Conservation (phyloP, 2,329 filamentous ascomycete species). For the Clathrospora elynae region DNA sequence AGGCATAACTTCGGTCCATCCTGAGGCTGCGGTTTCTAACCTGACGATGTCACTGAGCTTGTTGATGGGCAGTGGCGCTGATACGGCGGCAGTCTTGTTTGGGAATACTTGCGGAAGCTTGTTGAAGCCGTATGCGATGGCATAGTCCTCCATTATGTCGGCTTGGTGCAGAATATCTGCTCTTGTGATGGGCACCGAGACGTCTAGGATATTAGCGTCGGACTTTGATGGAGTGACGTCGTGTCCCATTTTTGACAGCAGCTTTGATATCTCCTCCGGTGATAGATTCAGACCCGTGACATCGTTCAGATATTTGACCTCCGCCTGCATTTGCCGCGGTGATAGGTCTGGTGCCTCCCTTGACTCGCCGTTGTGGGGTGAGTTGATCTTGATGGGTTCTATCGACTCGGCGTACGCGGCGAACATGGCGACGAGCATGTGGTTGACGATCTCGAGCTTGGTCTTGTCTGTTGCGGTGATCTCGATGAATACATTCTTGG, state of each 20-base stretch:
- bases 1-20: slow-evolving; percentile 95
- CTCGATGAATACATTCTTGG: slow-evolving; percentile 94
- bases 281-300: slow-evolving; percentile 83
- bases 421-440: slow-evolving; percentile 98
- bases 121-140: slow-evolving; percentile 97
- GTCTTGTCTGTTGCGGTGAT: slow-evolving; percentile 95
- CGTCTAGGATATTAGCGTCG: slow-evolving; percentile 71
- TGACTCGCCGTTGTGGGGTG: slow-evolving; percentile 84
- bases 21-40: slow-evolving; percentile 86
- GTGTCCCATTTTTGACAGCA: slow-evolving; percentile 89
- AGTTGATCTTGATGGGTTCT: slow-evolving; percentile 90
- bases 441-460: slow-evolving; percentile 93
- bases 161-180: slow-evolving; percentile 96
- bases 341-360: slow-evolving; percentile 80
- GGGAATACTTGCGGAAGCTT: slow-evolving; percentile 86
- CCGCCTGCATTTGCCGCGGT: slow-evolving; percentile 77
- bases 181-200: slow-evolving; percentile 83
- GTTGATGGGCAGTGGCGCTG: slow-evolving; percentile 86
- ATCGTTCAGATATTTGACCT: slow-evolving; percentile 90
- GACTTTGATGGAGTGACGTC: slow-evolving; percentile 75
- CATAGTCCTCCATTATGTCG: slow-evolving; percentile 98
- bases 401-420: slow-evolving; percentile 91
- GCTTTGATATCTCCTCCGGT: slow-evolving; percentile 74
- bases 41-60: slow-evolving; percentile 93
- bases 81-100: slow-evolving; percentile 83